Evolutionary conservation across 1,284 basidiomycete species (phyloP), one percentile per base, ranked within the genome.

Genomic region (Trichosporon sp.): DNA sequence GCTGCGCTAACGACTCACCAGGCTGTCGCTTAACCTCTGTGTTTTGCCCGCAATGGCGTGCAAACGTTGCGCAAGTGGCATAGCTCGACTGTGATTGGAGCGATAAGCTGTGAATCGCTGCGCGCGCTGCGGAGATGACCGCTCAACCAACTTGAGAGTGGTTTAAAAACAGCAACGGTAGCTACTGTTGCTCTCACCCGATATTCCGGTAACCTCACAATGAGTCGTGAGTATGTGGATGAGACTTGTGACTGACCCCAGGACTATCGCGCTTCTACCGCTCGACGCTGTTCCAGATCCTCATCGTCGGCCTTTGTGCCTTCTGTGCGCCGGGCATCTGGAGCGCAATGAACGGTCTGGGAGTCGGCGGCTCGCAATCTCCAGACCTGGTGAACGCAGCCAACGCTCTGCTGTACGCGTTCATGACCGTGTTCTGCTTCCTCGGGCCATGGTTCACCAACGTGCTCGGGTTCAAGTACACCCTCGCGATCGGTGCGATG

Each of bases 311-410:
- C 11, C 66, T 73, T 1, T 74, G 75, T 9, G 75, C 78, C 6
- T 78, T 80, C 64, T 75, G 74, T 32, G 75, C 75, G 9, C 78
- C 78, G 1, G 78, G 78, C 4, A 78, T 78, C 73, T 79, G 69
- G 72, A 70, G 69, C 4, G 76, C 76, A 1, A 66, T 79, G 66
- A 76, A 75, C 34, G 75, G 75, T 21, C 73, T 79, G 2, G 78
- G 78, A 27, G 78, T 77, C 27, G 78, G 77, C 64, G 78, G 78
- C 29, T 75, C 76, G 9, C 75, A 74, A 56, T 72, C 74, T 34
- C 76, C 76, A 25, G 75, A 76, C 32, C 77, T 77, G n/a, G 76
- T 78, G 8, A 77, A 77, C 9, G 76, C 73, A 0, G 77, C 77
- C 42, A 80, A 78, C 44, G 76, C 76, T 3, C 68, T 77, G 29